phyloP scores from a whole-genome alignment of 768 basidiomycete genomes.

The Chalciporus pseudorubinellus region DNA sequence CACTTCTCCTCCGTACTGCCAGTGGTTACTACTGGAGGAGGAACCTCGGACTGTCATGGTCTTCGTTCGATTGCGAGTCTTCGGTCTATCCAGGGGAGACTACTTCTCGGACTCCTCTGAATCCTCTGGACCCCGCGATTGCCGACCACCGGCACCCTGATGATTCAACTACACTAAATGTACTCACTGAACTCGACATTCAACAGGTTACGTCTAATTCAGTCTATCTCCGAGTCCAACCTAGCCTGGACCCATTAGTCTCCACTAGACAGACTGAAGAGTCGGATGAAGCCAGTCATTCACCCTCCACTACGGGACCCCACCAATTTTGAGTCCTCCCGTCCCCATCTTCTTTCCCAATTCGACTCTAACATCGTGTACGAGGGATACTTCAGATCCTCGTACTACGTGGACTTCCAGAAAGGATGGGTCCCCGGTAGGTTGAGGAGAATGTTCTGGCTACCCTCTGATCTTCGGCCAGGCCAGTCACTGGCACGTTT shows the following conservation, averaged over 20 bases:
- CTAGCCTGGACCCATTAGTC: too few species aligned
- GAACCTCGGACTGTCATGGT: too few species aligned
- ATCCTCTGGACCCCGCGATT: background rate
- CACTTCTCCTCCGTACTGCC: too few species aligned
- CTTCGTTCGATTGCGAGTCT: too few species aligned
- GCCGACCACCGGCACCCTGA: background rate
- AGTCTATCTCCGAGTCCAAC: background rate
- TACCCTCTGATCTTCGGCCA: constrained; percentile 16
- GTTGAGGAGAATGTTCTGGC: constrained; percentile 14
- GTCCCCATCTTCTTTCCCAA: constrained; percentile 14
- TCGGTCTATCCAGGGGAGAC: too few species aligned
- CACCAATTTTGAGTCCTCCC: background rate
- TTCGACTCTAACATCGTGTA: constrained; percentile 11
- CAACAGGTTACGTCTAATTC: background rate
- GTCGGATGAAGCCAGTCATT: too few species aligned
- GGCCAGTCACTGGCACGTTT: constrained; percentile 3
- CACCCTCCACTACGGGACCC: too few species aligned
- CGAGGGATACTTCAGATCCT: constrained; percentile 13
- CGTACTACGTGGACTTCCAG: constrained; percentile 9
- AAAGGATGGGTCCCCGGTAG: constrained; percentile 18
- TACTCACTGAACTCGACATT: background rate
- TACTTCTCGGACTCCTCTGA: background rate
- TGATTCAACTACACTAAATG: background rate
- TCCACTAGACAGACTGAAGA: too few species aligned
- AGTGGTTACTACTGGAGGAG: too few species aligned